Evolutionary conservation across 179 eudicot species (phyloP).

Genomic region (Beta corolliflora): DNA sequence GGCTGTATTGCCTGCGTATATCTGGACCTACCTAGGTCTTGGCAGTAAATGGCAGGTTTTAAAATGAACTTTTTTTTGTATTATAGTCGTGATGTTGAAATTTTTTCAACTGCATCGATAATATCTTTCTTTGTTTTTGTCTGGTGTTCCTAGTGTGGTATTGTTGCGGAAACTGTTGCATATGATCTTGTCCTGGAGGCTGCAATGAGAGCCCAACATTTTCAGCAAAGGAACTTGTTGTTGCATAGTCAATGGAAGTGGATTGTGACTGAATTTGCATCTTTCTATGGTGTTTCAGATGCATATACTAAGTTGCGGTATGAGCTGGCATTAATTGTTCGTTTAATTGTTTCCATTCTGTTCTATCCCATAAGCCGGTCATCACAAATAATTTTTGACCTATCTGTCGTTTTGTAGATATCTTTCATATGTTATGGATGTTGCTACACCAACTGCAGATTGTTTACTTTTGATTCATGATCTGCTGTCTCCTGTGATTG

Average conservation of each 20-base stretch:
- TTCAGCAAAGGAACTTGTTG: conserved; percentile 71
- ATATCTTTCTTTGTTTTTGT: not conserved
- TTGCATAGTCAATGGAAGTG: conserved; percentile 86
- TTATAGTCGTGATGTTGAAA: conserved; percentile 1
- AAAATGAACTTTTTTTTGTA: not conserved
- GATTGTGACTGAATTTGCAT: conserved; percentile 80
- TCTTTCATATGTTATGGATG: conserved; percentile 91
- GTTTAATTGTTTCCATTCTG: not conserved
- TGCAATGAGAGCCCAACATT: conserved; percentile 82
- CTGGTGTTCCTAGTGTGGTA: conserved; percentile 54
- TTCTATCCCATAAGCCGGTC: not conserved
- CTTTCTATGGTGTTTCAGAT: conserved; percentile 85
- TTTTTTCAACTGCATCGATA: not conserved
- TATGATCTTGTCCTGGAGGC: conserved; percentile 78
- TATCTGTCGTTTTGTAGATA: conserved; percentile 47
- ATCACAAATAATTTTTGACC: not conserved
- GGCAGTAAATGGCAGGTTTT: conserved; percentile 1
- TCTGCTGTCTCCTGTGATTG: conserved; percentile 61
- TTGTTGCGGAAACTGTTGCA: conserved; percentile 91
- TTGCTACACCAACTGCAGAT: conserved; percentile 94
- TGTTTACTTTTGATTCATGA: conserved; percentile 77
- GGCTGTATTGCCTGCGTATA: not conserved
- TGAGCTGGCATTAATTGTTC: not conserved
- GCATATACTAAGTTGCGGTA: conserved; percentile 89
- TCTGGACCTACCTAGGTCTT: not conserved